Percentiles rank a stretch among this genome's conserved stretches.
phyloP scores from a whole-genome alignment of 805 yeast species.

The Candida chauliodis region DNA sequence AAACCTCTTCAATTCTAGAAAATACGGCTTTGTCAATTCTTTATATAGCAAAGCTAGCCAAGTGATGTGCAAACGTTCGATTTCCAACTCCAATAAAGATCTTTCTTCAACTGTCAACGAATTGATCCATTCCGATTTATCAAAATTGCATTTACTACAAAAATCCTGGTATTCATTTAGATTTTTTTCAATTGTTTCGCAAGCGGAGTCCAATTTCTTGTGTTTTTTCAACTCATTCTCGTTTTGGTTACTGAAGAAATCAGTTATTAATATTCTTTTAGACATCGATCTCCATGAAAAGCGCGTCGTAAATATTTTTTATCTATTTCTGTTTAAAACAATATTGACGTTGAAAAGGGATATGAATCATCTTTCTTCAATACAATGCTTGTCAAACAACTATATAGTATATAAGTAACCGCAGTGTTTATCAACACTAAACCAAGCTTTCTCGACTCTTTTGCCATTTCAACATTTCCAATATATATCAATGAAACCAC shows the following conservation, averaged over 20 bases:
- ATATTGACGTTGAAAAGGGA: constrained; percentile 38
- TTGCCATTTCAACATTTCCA: constrained; percentile 24
- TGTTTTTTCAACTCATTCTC: not conserved
- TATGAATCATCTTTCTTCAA: constrained; percentile 45
- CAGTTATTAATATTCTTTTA: constrained; percentile 10
- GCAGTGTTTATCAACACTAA: constrained; percentile 19
- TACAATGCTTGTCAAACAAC: constrained; percentile 42
- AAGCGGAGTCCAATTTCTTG: constrained; percentile 2
- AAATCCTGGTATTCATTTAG: constrained; percentile 5
- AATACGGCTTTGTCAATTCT: constrained; percentile 84
- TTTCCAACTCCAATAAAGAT: constrained; percentile 60
- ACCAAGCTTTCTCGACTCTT: constrained; percentile 15
- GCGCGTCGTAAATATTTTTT: constrained; percentile 1
- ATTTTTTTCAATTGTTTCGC: not conserved
- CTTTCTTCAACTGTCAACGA: constrained; percentile 46
- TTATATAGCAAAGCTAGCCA: constrained; percentile 72
- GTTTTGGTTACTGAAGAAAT: constrained; percentile 8
- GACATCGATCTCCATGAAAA: constrained; percentile 3
- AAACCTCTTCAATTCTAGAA: constrained; percentile 66
- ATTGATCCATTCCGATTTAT: constrained; percentile 51
- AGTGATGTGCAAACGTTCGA: constrained; percentile 62
- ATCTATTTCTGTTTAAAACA: constrained; percentile 19
- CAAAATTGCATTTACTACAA: constrained; percentile 29
- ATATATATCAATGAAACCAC: constrained; percentile 38
- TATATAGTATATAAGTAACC: constrained; percentile 36